These are phyloP conservation scores for Malassezia brasiliensis DNA, from an alignment of 1,284 basidiomycete species.

Conservation along the genomic window DNA sequence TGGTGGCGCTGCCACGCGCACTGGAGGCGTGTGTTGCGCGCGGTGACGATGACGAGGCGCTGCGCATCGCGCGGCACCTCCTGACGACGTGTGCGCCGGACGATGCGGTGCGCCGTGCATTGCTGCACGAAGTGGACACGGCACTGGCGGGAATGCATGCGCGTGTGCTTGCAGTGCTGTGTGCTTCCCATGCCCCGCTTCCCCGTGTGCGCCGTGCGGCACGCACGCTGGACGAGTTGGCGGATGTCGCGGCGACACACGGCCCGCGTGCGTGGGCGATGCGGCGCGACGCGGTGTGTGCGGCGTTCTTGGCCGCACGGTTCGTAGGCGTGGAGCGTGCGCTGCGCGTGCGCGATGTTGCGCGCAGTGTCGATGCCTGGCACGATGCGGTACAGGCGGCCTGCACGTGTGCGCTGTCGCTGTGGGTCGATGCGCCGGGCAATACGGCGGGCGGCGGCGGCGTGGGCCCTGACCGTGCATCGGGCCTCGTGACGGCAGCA, in stretches of 20 bases:
- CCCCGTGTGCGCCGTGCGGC: constrained; percentile 3
- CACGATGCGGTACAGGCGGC: background rate
- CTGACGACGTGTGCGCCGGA: background rate
- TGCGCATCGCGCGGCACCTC: background rate
- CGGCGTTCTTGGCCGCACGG: constrained; percentile 3
- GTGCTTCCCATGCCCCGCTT: background rate
- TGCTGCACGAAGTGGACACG: background rate
- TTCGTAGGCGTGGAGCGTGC: background rate
- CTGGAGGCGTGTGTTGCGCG: constrained; percentile 4
- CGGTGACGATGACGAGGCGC: constrained; percentile 12
- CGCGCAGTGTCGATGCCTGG: constrained; percentile 4
- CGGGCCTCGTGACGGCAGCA: background rate
- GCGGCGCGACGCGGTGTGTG: constrained; percentile 1
- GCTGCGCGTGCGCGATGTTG: background rate
- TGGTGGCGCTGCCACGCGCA: background rate
- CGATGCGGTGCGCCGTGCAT: background rate
- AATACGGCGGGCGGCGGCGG: background rate
- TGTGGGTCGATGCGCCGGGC: constrained; percentile 1
- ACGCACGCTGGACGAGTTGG: background rate
- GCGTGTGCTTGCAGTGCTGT: background rate
- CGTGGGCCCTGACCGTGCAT: no score
- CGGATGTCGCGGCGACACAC: background rate
- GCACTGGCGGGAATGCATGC: background rate
- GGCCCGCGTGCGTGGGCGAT: background rate
- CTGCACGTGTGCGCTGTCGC: background rate